Evolutionary conservation across 176 grass and related monocot genomes (phyloP), one percentile per base, ranked within the genome.

Genomic region (Oryza coarctata): DNA sequence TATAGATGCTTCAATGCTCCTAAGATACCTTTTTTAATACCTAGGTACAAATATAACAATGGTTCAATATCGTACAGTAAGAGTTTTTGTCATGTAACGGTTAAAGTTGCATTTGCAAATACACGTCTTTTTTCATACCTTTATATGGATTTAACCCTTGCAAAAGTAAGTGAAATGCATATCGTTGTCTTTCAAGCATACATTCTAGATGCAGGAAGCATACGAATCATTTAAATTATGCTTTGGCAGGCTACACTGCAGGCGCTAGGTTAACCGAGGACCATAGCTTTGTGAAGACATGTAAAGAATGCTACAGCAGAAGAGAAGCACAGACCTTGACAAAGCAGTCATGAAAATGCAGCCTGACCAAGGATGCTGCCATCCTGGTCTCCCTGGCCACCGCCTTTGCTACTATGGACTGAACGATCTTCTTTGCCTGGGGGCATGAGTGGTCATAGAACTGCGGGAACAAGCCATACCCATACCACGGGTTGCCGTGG

Each of bases 401-500:
- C 18, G 93, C 93, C 60, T 89, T 62, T n/a, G 86, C 87, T n/a
- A 95, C 90, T 14, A 93, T 84, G 79, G 90, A 84, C 67, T 80
- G 75, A 27, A 95, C 93, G 10, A 95, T 95, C 76, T 93, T 88
- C 86, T 90, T 92, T 0, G 86, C 93, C 70, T 85, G 74, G 3
- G 90, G 93, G 76, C 93, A 95, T 0, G 93, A 95, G 61, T 87
- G 78, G 50, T 95, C 93, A 8, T 95, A 95, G 40, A 88, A 95
- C 68, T 95, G 90, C 0, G 93, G 90, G 85, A 82, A 93, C 47
- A 95, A 78, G 33, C 84, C 75, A 33, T 88, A 87, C 71, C 84
- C 74, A 26, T 88, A 88, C 71, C 83, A 86, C 34, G 87, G 87
- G 66, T 89, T 79, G 71, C 77, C 87, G 4, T 57, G 7, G 60